Base-by-base conservation (phyloP, 169 alveolate genomes). In the Plasmodium reichenowi region DNA sequence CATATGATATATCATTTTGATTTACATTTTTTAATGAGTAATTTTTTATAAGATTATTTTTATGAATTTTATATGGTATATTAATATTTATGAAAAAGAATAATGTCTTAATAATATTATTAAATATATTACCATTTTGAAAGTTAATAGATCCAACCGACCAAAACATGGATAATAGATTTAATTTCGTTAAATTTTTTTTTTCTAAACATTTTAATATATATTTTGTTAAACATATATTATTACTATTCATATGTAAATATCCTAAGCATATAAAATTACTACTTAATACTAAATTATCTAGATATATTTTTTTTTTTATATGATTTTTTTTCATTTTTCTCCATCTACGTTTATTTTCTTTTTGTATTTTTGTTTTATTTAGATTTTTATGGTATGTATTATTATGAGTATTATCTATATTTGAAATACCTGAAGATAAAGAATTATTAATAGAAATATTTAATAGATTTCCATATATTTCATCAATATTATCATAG, bases 91-190 rank as follows among this genome's bases (percentile, higher is more conserved):
- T 62, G 45, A 86, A 86, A 86, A 45, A 86, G 47, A 86, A 64
- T 38, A 86, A 72, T 20, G 78, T 71, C 9, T 64, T 72, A 60
- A 86, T 60, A 47, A 72, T n/a, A 24, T 72, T 70, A n/a, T 70
- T 38, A 73, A 86, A 86, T 59, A 86, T 48, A 29, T 64, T 86
- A 1, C 92, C 92, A 1, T 72, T 86, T 71, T 86, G 71, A 71
- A 72, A 71, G 52, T 86, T 70, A 17, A 86, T 86, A 72, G 88
- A 45, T 29, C 92, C 92, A 26, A 86, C 62, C 2, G 88, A 22
- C 92, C 92, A 86, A 74, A 86, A 86, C 32, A 86, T 72, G 12
- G 76, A 71, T 22, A 86, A 71, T 17, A 86, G 24, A 56, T 86
- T 86, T 72, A 86, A 67, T 58, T 86, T 86, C 12, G 52, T 86